Conservation (phyloP, 495 filamentous ascomycete genomes). For the Sphaerosporella brunnea region DNA sequence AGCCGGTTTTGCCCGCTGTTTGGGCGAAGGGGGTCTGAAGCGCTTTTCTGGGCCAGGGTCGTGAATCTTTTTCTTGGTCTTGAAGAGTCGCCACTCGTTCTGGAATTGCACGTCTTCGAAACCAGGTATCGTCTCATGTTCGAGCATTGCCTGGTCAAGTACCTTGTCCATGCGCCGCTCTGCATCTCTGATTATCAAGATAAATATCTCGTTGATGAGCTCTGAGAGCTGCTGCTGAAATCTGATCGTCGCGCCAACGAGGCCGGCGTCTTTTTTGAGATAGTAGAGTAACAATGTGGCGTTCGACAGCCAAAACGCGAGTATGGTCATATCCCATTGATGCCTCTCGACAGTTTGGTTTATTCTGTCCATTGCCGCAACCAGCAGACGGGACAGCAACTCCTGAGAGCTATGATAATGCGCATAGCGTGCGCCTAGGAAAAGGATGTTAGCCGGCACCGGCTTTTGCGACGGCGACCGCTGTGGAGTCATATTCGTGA, state of each 20-base stretch:
- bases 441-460: slow-evolving; percentile 91
- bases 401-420: slow-evolving; percentile 89
- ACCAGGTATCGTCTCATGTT: slow-evolving; percentile 95
- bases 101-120: slow-evolving; percentile 94
- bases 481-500: slow-evolving; percentile 96
- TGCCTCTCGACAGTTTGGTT: slow-evolving; percentile 84
- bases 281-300: slow-evolving; percentile 89
- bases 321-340: slow-evolving; percentile 98
- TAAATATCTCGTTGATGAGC: slow-evolving; percentile 95
- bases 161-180: slow-evolving; percentile 94
- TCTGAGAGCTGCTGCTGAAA: slow-evolving; percentile 90
- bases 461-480: slow-evolving; percentile 91
- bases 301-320: slow-evolving; percentile 98
- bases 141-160: slow-evolving; percentile 78
- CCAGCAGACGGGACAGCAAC: slow-evolving; percentile 58
- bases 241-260: slow-evolving; percentile 64
- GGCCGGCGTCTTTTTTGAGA: slow-evolving; percentile 76
- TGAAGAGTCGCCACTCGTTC: slow-evolving; percentile 95
- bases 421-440: slow-evolving; percentile 86
- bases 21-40: slow-evolving; percentile 86
- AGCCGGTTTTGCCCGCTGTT: slow-evolving; percentile 73
- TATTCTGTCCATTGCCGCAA: slow-evolving; percentile 86
- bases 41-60: slow-evolving; percentile 72
- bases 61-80: slow-evolving; percentile 70
- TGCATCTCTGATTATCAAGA: slow-evolving; percentile 95